Base-by-base conservation (phyloP, 441 rosid genomes). In the Flueggea neowawraea region DNA sequence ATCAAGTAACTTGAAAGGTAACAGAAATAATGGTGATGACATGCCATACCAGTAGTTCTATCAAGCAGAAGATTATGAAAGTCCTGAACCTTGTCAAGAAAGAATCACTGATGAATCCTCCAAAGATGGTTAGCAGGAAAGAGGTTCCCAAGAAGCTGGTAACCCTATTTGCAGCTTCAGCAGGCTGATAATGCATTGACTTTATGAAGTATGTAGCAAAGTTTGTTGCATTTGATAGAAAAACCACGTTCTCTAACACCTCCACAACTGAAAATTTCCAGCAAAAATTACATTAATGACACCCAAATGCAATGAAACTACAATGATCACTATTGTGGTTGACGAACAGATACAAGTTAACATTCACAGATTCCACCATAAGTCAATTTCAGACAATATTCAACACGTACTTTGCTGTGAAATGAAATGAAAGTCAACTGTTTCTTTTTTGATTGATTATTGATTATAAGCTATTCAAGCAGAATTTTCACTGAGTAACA, bases 131-230 rank as follows among this genome's bases (percentile, higher is more conserved):
- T n/a, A 84, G 84, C 60, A 86, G 57, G 67, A 86, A 82, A 6
- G 89, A 79, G 15, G 87, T 78, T 47, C 80, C 86, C 73, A 73
- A 62, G 80, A 86, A 86, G 67, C 82, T 84, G 48, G 87, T 82
- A 31, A 80, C 87, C 86, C 72, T 84, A 66, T 72, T 86, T 6
- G 92, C 77, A 6, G 92, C 75, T 52, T 64, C 71, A 14, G 92
- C 80, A n/a, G 74, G 48, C 53, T 78, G 61, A 67, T 82, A 86
- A 69, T 82, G 82, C 86, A 82, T 75, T 47, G 80, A 69, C 60
- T 48, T 61, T n/a, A 22, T 63, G 56, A 86, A 84, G 61, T 86
- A 84, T 6, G 71, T 33, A 12, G 82, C 63, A 55, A 84, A 80
- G 58, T 84, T 84, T 2, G 79, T 75, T 16, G 82, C 82, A 60